A percentile compares a stretch with the other conserved stretches of the same genome.
Evolutionary conservation across 345 rosid genomes (phyloP).

Genomic region (Euphorbia tirucalli): DNA sequence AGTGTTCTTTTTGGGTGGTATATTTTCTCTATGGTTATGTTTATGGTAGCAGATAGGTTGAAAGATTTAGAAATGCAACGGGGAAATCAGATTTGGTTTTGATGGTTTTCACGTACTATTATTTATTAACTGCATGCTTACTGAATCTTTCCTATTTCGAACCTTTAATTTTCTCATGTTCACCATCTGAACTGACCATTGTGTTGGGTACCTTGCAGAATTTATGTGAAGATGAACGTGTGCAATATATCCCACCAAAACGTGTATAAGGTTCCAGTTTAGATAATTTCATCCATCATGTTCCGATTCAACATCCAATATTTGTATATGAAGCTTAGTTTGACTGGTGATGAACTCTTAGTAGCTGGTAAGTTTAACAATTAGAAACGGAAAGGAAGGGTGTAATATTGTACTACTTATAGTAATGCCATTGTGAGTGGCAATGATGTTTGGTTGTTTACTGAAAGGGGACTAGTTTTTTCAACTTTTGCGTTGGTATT

Average conservation of each 20-base stretch:
- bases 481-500: no score
- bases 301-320: neutral
- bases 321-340: neutral
- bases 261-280: constrained; percentile 33
- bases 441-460: no score
- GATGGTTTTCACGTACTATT: neutral
- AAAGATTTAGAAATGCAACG: neutral
- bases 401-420: no score
- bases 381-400: neutral
- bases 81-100: neutral
- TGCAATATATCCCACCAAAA: constrained; percentile 75
- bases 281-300: neutral
- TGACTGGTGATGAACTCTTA: neutral
- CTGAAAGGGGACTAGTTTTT: no score
- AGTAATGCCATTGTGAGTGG: no score
- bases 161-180: neutral
- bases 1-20: neutral
- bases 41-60: neutral
- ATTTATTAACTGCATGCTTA: neutral
- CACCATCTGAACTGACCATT: neutral
- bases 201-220: constrained; percentile 38
- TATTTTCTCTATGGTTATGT: neutral
- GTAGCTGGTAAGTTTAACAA: neutral
- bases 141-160: neutral
- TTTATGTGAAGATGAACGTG: constrained; percentile 75